phyloP scores from a whole-genome alignment of 768 basidiomycete species.

The Mycena galericulata region DNA sequence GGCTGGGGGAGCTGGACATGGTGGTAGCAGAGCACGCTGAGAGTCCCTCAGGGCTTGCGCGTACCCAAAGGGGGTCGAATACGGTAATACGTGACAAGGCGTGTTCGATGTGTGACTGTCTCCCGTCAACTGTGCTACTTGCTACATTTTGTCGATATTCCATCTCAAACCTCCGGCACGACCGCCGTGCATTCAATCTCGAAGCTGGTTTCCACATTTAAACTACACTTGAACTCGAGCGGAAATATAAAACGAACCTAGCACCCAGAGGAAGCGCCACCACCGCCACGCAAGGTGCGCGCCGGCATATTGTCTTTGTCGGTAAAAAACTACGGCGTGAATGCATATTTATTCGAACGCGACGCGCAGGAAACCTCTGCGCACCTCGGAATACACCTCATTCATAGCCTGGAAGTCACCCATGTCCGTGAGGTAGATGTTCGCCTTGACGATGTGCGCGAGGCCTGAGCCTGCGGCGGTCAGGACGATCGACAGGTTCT shows the following conservation, averaged over 20 bases:
- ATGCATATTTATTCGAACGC: background rate
- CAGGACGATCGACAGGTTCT: constrained; percentile 55
- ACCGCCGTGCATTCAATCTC: constrained; percentile 75
- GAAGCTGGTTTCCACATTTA: constrained; percentile 55
- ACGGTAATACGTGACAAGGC: too few relatives aligned
- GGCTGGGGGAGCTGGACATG: constrained; percentile 45
- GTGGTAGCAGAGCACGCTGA: constrained; percentile 27
- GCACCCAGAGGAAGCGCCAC: constrained; percentile 56
- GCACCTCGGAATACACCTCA: constrained; percentile 52
- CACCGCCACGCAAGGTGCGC: constrained; percentile 70
- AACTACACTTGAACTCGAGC: too few relatives aligned
- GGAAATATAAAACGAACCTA: constrained; percentile 10
- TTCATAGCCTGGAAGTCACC: constrained; percentile 54
- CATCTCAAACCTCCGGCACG: constrained; percentile 23
- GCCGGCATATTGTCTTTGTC: constrained; percentile 59
- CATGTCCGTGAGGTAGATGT: constrained; percentile 55
- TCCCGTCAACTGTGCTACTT: too few relatives aligned
- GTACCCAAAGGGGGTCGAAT: background rate
- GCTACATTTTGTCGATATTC: too few relatives aligned
- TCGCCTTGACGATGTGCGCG: constrained; percentile 57
- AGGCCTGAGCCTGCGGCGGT: constrained; percentile 55
- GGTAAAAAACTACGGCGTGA: constrained; percentile 56
- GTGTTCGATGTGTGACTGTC: too few relatives aligned
- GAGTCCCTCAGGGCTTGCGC: constrained; percentile 21
- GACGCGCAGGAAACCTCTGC: background rate